phyloP scores from a whole-genome alignment of 108 stramenopile species.

The Asterionellopsis glacialis region DNA sequence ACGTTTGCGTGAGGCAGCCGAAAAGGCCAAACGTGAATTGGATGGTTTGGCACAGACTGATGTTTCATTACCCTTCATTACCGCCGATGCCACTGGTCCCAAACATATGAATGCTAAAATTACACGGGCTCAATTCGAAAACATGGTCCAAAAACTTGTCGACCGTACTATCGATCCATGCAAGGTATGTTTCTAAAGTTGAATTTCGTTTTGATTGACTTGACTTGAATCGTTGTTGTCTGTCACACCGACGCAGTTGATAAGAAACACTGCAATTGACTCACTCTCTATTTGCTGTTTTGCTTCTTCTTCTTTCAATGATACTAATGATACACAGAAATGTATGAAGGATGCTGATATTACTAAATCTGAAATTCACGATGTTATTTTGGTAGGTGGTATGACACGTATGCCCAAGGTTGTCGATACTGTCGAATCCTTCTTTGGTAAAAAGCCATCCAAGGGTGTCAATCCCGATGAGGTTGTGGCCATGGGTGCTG shows the following conservation, averaged over 20 bases:
- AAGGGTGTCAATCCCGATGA: slow-evolving; percentile 99
- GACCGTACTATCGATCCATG: slow-evolving; percentile 95
- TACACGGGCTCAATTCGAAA: slow-evolving; percentile 93
- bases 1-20: slow-evolving; percentile 96
- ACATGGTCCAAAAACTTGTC: slow-evolving; percentile 89
- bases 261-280: too few species aligned
- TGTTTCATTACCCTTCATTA: slow-evolving; percentile 98
- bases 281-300: too few species aligned
- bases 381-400: slow-evolving; percentile 99
- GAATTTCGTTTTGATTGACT: background rate
- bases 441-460: slow-evolving; percentile 88
- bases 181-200: slow-evolving; percentile 57
- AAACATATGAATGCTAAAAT: slow-evolving; percentile 98
- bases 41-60: slow-evolving; percentile 99
- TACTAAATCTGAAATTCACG: slow-evolving; percentile 88
- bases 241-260: background rate
- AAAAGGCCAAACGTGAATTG: slow-evolving; percentile 99
- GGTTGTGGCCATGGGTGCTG: slow-evolving; percentile 99
- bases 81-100: slow-evolving; percentile 96
- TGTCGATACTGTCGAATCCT: slow-evolving; percentile 93
- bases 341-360: slow-evolving; percentile 95
- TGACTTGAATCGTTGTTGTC: background rate
- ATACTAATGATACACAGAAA: too few species aligned
- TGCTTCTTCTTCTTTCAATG: too few species aligned
- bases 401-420: slow-evolving; percentile 99